Base-by-base conservation (phyloP, 129 eudicot genomes). In the Sambucus nigra region DNA sequence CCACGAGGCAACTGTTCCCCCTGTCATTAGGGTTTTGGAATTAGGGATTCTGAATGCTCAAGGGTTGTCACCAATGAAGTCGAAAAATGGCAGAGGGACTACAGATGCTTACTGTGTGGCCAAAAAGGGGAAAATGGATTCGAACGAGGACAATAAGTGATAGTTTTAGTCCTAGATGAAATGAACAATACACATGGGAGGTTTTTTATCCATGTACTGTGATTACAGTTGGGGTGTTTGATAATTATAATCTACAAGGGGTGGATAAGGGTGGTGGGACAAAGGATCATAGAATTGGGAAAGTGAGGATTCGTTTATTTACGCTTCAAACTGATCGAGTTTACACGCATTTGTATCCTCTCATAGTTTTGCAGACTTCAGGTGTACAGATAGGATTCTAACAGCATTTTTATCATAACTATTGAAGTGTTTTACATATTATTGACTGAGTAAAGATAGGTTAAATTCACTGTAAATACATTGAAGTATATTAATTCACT, bases 61-160 rank as follows among this genome's bases (percentile, higher is more conserved):
- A 13, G 60, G 60, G 44, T 50, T 69, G 49, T 27, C 52, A 2
- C 74, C 74, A 20, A 52, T 69, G 74, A 69, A 69, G 21, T 49
- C 57, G 25, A 60, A 49, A 20, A 61, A 67, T 0, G 72, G n/a
- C n/a, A n/a, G 72, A 26, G 45, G 68, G 53, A 55, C 57, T 2
- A 69, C 74, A 19, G 74, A 69, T 45, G 48, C 74, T 3, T 69
- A 69, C 55, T 69, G 74, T 19, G 65, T 69, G 21, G 74, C 74
- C 13, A 69, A 69, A 57, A 59, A 69, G 18, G 68, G 74, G 10
- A 60, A 69, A 69, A 53, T 69, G 74, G 74, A 57, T 69, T 22
- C 67, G 74, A 4, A 69, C 74, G 16, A 38, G 74, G 5, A 69
- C 74, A 18, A 67, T 69, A 21, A 67, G 60, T 16, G 46, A 69